Conservation (phyloP, 352 stramenopile species). For the Phytopythium oedochilum region DNA sequence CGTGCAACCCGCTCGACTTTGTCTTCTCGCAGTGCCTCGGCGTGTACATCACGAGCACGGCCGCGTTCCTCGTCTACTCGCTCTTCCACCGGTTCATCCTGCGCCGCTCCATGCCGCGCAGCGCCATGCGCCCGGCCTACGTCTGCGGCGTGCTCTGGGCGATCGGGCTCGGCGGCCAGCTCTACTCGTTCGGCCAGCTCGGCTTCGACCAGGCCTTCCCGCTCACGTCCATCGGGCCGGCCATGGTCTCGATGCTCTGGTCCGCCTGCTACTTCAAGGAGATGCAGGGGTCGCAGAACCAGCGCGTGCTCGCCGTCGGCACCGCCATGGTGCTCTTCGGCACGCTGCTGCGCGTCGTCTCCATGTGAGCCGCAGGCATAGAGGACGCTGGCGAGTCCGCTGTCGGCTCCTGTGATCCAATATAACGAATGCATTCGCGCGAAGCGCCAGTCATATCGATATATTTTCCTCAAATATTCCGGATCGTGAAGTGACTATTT, state of each 20-base stretch:
- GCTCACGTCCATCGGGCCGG: constrained; percentile 71
- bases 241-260: constrained; percentile 85
- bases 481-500: too few species aligned
- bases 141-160: constrained; percentile 77
- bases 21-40: constrained; percentile 82
- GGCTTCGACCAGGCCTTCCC: constrained; percentile 84
- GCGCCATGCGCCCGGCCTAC: constrained; percentile 76
- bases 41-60: constrained; percentile 74
- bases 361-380: constrained; percentile 17
- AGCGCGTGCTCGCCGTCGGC: constrained; percentile 48
- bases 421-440: not conserved
- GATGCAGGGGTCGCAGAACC: constrained; percentile 65
- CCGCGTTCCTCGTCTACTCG: constrained; percentile 75
- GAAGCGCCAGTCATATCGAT: too few species aligned
- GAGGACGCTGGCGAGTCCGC: too few species aligned
- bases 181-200: constrained; percentile 66
- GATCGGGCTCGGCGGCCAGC: constrained; percentile 56
- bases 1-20: constrained; percentile 79
- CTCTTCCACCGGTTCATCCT: constrained; percentile 73
- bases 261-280: constrained; percentile 79
- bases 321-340: constrained; percentile 65
- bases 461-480: too few species aligned
- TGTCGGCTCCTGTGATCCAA: not conserved
- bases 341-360: constrained; percentile 62
- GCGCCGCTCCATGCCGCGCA: constrained; percentile 70